Percentiles rank a stretch among this genome's conserved stretches.
Evolutionary conservation across 352 stramenopile genomes (phyloP).

Genomic region (Globisporangium acanthophoron): DNA sequence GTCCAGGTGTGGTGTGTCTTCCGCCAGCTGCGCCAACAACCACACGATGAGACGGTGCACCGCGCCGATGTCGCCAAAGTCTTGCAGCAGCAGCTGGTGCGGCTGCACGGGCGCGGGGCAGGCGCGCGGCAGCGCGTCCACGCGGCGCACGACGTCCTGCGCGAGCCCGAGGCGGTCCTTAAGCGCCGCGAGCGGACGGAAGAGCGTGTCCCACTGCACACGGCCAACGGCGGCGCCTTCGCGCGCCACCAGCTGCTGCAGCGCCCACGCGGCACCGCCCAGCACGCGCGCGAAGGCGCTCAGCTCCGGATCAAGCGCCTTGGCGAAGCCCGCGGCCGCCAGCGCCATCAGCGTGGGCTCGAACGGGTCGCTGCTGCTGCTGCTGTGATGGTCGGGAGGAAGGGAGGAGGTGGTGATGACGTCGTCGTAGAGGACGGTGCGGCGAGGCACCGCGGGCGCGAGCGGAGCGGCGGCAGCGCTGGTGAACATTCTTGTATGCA

Average conservation of each 20-base stretch:
- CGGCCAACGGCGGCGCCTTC: constrained; percentile 33
- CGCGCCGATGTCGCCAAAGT: constrained; percentile 64
- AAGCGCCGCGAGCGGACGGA: constrained; percentile 60
- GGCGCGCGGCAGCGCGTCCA: constrained; percentile 34
- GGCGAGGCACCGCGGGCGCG: too few species aligned
- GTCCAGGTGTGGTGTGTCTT: constrained; percentile 26
- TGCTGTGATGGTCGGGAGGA: too few species aligned
- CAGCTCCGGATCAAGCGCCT: constrained; percentile 29
- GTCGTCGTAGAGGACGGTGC: too few species aligned
- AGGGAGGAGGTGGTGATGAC: too few species aligned
- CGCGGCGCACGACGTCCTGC: constrained; percentile 43
- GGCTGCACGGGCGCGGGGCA: constrained; percentile 40
- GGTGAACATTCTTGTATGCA: too few species aligned
- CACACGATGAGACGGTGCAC: constrained; percentile 44
- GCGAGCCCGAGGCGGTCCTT: constrained; percentile 60
- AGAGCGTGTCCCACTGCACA: constrained; percentile 65
- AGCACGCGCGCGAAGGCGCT: constrained; percentile 64
- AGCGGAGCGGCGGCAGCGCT: too few species aligned
- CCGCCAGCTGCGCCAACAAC: constrained; percentile 39
- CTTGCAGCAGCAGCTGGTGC: constrained; percentile 72
- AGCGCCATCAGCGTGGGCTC: constrained; percentile 26
- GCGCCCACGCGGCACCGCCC: constrained; percentile 47
- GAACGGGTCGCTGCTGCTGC: constrained; percentile 8
- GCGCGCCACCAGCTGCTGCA: constrained; percentile 50
- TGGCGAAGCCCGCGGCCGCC: constrained; percentile 33